A percentile compares a stretch with the other conserved stretches of the same genome.
Conservation (phyloP, 2,329 filamentous ascomycete genomes). For the Xylaria sp. region DNA sequence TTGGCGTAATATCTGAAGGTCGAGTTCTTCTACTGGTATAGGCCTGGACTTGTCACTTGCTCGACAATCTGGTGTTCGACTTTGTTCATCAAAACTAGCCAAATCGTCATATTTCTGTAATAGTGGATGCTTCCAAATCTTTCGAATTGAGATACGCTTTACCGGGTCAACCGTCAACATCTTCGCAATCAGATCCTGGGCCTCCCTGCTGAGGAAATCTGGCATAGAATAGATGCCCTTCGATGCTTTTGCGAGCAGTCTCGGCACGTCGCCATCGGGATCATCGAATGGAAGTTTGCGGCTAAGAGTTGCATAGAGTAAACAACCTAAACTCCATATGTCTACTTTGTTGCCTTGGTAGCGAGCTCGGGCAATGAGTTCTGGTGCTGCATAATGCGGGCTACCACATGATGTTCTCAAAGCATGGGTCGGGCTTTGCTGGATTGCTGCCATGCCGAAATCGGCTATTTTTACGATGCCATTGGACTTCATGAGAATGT, state of each 20-base stretch:
- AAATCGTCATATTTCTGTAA: conserved; percentile 84
- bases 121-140: conserved; percentile 90
- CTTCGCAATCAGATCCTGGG: conserved; percentile 79
- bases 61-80: conserved; percentile 66
- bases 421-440: conserved; percentile 80
- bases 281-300: conserved; percentile 86
- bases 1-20: conserved; percentile 84
- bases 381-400: conserved; percentile 95
- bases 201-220: conserved; percentile 72
- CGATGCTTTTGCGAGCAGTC: conserved; percentile 71
- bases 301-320: conserved; percentile 87
- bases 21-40: conserved; percentile 73
- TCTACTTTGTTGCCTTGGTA: conserved; percentile 91
- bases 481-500: conserved; percentile 84
- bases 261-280: conserved; percentile 62
- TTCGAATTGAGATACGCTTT: conserved; percentile 79
- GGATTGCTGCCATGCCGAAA: conserved; percentile 95
- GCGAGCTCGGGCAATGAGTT: conserved; percentile 74
- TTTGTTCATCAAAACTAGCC: conserved; percentile 71
- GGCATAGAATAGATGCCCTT: conserved; percentile 71
- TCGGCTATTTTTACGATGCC: conserved; percentile 92
- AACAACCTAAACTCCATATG: conserved; percentile 93
- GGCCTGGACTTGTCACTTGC: conserved; percentile 65
- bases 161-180: conserved; percentile 85
- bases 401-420: conserved; percentile 94